These are phyloP conservation scores for Stachybotrys chlorohalonatus DNA, from an alignment of 2,329 filamentous ascomycete genomes.

Conservation along the genomic window DNA sequence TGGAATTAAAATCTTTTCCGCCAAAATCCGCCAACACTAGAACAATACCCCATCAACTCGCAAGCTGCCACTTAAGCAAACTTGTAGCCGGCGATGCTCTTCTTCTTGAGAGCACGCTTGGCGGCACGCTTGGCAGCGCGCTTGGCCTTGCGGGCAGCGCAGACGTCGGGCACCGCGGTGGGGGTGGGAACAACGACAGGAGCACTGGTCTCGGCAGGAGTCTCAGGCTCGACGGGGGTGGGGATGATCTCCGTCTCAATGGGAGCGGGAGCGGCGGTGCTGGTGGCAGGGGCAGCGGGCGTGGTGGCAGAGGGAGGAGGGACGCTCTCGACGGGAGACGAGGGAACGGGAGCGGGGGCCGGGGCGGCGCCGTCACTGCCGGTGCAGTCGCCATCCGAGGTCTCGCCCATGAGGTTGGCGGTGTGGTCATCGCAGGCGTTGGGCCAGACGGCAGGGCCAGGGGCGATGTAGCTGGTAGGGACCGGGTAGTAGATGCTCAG, in stretches of 20 bases:
- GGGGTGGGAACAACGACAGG: constrained; percentile 5
- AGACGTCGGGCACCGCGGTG: constrained; percentile 5
- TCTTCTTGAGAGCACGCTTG: constrained; percentile 6
- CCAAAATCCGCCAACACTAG: not conserved
- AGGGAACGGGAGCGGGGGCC: constrained; percentile 1
- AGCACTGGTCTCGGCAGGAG: constrained; percentile 3
- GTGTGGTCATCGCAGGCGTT: constrained; percentile 25
- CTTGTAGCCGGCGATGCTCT: not conserved
- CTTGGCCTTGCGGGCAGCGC: constrained; percentile 11
- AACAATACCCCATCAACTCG: not conserved
- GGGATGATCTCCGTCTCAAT: not conserved
- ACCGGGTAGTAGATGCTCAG: constrained; percentile 26
- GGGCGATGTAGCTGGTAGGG: constrained; percentile 20
- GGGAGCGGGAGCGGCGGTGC: constrained; percentile 5
- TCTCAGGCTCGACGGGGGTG: constrained; percentile 1
- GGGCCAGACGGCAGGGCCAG: constrained; percentile 24
- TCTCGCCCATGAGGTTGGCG: constrained; percentile 22
- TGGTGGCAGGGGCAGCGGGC: constrained; percentile 5
- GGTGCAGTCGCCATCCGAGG: constrained; percentile 26
- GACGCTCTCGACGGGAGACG: not conserved
- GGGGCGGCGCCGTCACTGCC: constrained; percentile 5
- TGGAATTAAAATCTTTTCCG: not conserved
- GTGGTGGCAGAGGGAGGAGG: not conserved
- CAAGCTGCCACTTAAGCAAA: not conserved
- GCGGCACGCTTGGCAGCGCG: constrained; percentile 6